These are phyloP conservation scores for Ceratocystis harringtonii DNA, from an alignment of 2,329 filamentous ascomycete species.

Conservation along the genomic window DNA sequence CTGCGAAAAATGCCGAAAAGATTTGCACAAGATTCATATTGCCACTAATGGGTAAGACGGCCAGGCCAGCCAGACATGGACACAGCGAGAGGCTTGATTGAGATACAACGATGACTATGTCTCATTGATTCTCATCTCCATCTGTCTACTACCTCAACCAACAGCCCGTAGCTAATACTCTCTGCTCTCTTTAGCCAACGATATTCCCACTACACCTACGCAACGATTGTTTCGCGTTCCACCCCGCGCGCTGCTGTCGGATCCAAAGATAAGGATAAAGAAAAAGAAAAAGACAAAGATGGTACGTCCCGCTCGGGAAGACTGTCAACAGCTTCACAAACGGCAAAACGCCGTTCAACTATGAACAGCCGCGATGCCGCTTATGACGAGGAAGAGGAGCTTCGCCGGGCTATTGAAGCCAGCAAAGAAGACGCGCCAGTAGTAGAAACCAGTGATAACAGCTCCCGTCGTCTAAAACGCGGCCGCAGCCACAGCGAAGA, in stretches of 20 bases:
- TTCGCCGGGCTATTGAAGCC: slow-evolving; percentile 82
- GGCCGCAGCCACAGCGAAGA: slow-evolving; percentile 85
- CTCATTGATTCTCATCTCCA: not conserved
- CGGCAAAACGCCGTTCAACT: slow-evolving; percentile 75
- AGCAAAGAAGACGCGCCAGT: slow-evolving; percentile 66
- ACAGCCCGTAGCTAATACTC: not conserved
- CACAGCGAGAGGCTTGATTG: slow-evolving; percentile 13
- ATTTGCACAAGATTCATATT: slow-evolving; percentile 70
- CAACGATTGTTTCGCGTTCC: slow-evolving; percentile 40
- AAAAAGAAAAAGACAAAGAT: slow-evolving; percentile 40
- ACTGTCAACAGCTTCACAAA: slow-evolving; percentile 35
- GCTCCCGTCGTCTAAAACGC: slow-evolving; percentile 53
- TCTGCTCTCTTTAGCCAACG: slow-evolving; percentile 35
- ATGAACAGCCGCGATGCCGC: slow-evolving; percentile 95
- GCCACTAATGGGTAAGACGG: slow-evolving; percentile 69
- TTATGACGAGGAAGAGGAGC: slow-evolving; percentile 84
- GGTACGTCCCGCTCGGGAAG: slow-evolving; percentile 42
- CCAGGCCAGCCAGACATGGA: not conserved
- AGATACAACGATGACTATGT: slow-evolving; percentile 16
- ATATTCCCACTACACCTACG: slow-evolving; percentile 50
- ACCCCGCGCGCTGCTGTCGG: slow-evolving; percentile 40
- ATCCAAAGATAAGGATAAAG: slow-evolving; percentile 33
- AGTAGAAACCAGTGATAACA: slow-evolving; percentile 37
- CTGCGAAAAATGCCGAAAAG: slow-evolving; percentile 85
- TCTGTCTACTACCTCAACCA: not conserved